Evolutionary conservation across 2,329 filamentous ascomycete species (phyloP), one percentile per base, ranked within the genome.

Genomic region (Tympanopsis confertula): DNA sequence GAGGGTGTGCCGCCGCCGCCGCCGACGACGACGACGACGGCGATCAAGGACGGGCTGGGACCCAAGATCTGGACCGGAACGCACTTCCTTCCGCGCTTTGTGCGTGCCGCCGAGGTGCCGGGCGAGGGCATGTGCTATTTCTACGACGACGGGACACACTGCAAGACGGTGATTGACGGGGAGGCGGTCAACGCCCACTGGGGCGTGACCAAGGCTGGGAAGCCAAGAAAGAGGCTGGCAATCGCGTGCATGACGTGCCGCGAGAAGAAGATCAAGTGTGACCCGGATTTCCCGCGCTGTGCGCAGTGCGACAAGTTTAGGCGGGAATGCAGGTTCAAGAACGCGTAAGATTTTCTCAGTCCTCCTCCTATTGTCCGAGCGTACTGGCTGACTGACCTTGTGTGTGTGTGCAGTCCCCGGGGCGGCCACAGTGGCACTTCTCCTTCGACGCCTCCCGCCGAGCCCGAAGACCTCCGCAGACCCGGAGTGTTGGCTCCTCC

Each of bases 201-300:
- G 88, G 87, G 88, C 13, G 78, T 94, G 7, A 94, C 88, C 24
- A 94, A 94, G 61, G 87, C 88, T 2, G 88, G 88, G 13, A 94
- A 94, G 62, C 87, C 88, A 35, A 76, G 88, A 47, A 95, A 95
- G 63, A 73, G 88, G 40, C 68, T 94, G 40, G 87, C 88, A 18
- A 87, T 94, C 55, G 86, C 86, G n/a, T 95, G 88, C 53, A 71
- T 94, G 41, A 91, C 86, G 12, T 95, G 88, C 56, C 76, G 88
- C 37, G 87, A 94, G 62, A 95, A 94, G 75, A 95, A 94, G 68
- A 94, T 95, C 63, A 94, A 94, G 58, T 95, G 88, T 52, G 86
- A 94, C 46, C 88, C 87, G 2, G 86, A 88, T 48, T 82, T 77
- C 45, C 84, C 84, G 28, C 86, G 86, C 47, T 95, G 88, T 50